Evolutionary conservation across 768 basidiomycete genomes (phyloP), one percentile per base, ranked within the genome.

Genomic region (Vararia minispora): DNA sequence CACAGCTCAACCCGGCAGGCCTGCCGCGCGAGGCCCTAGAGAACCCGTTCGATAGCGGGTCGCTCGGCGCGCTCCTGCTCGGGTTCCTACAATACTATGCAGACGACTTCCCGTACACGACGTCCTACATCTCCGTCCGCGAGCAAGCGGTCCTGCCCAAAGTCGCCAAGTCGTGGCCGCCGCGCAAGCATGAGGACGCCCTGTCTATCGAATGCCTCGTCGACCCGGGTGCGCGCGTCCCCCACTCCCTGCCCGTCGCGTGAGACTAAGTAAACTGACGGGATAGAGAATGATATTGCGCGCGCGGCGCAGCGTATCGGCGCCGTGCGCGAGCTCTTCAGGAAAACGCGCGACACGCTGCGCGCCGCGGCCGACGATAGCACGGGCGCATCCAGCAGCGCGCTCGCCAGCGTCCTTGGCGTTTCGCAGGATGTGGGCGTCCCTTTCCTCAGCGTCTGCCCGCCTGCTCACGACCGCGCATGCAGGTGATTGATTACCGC

Each of bases 11-110:
- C 52, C 80, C 81, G 0, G 64, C 62, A 45, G 53, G 73, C n/a
- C 68, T 72, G 5, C 56, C 69, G 4, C 56, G 55, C 2, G 66
- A 67, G 37, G 64, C 65, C 29, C 47, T 68, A 28, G 53, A 58
- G 24, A 52, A 59, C 39, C 74, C 79, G 4, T 56, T 68, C 37
- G 60, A 68, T 48, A 71, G 64, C 33, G 55, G 64, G 40, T 64
- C 66, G 1, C 64, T 84, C 2, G 82, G 82, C 4, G 55, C 63
- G 2, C 63, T 85, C 6, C 56, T 84, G 16, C 53, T 69, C 18
- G 78, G 79, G 46, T 81, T 85, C 48, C 64, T 84, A 45, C 63
- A 71, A 49, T 72, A 78, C 33, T 86, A 84, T 51, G 79, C 72
- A 12, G 56, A 61, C 16, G 37, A 50, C 1, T 68, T 69, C 42